Evolutionary conservation across 208 protist species (phyloP).

Genomic region (Borovskyia barvae): DNA sequence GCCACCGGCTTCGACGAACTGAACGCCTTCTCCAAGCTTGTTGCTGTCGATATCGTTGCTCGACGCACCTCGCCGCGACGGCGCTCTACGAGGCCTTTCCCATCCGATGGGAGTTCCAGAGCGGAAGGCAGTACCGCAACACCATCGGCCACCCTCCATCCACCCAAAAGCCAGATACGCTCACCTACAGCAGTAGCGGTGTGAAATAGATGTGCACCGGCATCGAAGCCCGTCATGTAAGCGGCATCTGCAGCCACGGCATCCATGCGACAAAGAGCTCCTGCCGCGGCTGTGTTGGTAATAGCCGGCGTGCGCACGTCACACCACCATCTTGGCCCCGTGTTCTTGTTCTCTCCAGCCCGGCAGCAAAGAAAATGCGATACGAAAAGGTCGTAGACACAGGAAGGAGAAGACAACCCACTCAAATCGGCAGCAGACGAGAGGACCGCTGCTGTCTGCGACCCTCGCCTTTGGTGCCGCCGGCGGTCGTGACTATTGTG

Average conservation of each 20-base stretch:
- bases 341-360: neutral
- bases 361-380: constrained; percentile 11
- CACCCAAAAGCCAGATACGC: constrained; percentile 24
- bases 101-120: neutral
- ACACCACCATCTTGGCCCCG: neutral
- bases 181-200: constrained; percentile 15
- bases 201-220: constrained; percentile 17
- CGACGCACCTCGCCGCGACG: constrained; percentile 18
- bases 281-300: neutral
- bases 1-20: too few relatives aligned
- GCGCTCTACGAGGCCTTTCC: constrained; percentile 14
- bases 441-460: too few relatives aligned
- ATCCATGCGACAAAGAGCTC: neutral
- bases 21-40: too few relatives aligned
- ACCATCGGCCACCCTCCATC: neutral
- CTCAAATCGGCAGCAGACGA: too few relatives aligned
- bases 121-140: neutral
- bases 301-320: neutral
- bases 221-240: neutral
- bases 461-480: too few relatives aligned
- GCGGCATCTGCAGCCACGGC: neutral
- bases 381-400: constrained; percentile 9
- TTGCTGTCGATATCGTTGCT: too few relatives aligned
- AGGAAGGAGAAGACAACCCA: too few relatives aligned
- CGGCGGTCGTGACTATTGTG: too few relatives aligned